Evolutionary conservation across 2,329 filamentous ascomycete genomes (phyloP).

Genomic region (Fusarium sp.): DNA sequence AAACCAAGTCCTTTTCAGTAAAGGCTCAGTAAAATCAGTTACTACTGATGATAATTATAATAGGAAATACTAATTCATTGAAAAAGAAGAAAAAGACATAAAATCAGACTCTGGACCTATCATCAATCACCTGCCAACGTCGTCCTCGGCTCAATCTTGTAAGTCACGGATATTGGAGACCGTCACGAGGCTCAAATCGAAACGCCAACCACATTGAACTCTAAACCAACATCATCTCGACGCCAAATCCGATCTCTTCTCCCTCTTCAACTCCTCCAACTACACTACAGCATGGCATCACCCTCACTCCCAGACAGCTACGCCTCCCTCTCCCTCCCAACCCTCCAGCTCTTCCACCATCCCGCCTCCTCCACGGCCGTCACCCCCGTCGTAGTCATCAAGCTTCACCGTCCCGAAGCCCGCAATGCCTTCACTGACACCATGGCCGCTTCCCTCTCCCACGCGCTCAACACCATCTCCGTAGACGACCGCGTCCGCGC

Average conservation of each 20-base stretch:
- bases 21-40: not conserved
- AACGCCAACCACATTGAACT: slow-evolving; percentile 16
- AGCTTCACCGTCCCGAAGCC: slow-evolving; percentile 71
- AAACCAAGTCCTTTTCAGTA: not conserved
- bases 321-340: slow-evolving; percentile 54
- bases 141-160: slow-evolving; percentile 26
- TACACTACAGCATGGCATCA: slow-evolving; percentile 37
- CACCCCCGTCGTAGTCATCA: slow-evolving; percentile 70
- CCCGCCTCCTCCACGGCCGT: slow-evolving; percentile 62
- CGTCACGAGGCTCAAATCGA: slow-evolving; percentile 20
- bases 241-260: not conserved
- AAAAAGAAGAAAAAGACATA: too few relatives aligned
- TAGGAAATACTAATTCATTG: too few relatives aligned
- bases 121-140: not conserved
- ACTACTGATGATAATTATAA: not conserved
- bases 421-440: slow-evolving; percentile 76
- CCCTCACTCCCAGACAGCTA: slow-evolving; percentile 53
- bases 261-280: not conserved
- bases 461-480: slow-evolving; percentile 63
- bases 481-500: slow-evolving; percentile 64
- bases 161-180: slow-evolving; percentile 15
- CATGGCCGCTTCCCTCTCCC: slow-evolving; percentile 71
- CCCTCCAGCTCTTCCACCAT: slow-evolving; percentile 62
- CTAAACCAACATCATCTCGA: slow-evolving; percentile 17
- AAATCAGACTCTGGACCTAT: not conserved